These are phyloP conservation scores for Amanita polypyramis DNA, from an alignment of 768 basidiomycete species.

Conservation along the genomic window DNA sequence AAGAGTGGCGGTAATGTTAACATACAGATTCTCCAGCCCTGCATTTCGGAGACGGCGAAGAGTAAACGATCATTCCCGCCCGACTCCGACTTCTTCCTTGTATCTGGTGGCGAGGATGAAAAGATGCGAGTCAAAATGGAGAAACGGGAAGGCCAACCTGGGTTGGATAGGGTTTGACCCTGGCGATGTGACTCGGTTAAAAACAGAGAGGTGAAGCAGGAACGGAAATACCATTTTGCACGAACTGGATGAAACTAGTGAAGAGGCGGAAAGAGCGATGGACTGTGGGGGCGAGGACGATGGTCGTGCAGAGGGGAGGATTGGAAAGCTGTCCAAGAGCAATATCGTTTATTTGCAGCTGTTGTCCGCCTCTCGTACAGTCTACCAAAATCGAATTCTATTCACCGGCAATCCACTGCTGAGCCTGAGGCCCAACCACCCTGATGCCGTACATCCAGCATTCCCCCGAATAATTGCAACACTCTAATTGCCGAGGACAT, in stretches of 20 bases:
- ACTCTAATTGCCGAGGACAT: constrained; percentile 1
- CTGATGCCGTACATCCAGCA: too few relatives aligned
- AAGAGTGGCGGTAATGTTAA: constrained; percentile 16
- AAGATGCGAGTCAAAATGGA: constrained; percentile 7
- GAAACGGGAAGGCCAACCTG: constrained; percentile 43
- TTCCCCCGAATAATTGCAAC: too few relatives aligned
- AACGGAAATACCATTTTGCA: constrained; percentile 23
- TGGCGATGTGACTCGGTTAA: constrained; percentile 11
- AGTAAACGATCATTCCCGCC: constrained; percentile 62
- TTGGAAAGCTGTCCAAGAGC: neutral
- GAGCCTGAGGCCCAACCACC: too few relatives aligned
- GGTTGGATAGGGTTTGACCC: constrained; percentile 84
- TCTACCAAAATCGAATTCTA: too few relatives aligned
- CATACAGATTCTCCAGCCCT: constrained; percentile 98
- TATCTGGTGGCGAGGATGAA: constrained; percentile 36
- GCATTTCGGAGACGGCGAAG: constrained; percentile 91
- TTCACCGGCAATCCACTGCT: too few relatives aligned
- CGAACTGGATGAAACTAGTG: constrained; percentile 3
- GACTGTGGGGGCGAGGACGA: neutral
- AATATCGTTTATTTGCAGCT: constrained; percentile 4
- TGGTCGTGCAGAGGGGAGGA: constrained; percentile 6
- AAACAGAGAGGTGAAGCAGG: constrained; percentile 5
- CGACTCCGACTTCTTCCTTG: constrained; percentile 67
- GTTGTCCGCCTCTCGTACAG: neutral
- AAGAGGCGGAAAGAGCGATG: neutral